phyloP scores from a whole-genome alignment of 345 rosid genomes.

The Noccaea bulbosa region DNA sequence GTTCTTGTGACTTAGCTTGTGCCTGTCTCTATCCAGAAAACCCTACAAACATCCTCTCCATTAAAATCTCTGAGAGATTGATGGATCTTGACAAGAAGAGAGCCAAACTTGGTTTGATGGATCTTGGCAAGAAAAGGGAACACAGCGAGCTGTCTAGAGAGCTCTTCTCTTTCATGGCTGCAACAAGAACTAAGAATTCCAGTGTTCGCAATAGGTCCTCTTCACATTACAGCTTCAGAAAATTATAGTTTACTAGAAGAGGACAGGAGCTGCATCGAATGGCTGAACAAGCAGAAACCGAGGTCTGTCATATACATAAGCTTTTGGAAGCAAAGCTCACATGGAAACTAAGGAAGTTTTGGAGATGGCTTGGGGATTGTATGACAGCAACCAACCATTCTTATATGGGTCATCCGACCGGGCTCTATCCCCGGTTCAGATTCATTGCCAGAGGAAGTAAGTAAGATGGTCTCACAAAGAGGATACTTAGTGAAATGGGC shows the following conservation, averaged over 20 bases:
- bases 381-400: constrained; percentile 42
- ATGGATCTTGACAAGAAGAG: no score
- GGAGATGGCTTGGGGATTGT: constrained; percentile 46
- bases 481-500: constrained; percentile 45
- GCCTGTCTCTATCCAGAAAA: no score
- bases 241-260: constrained; percentile 30
- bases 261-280: constrained; percentile 53
- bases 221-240: constrained; percentile 27
- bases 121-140: no score
- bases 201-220: constrained; percentile 38
- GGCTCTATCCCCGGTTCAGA: constrained; percentile 12
- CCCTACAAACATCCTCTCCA: no score
- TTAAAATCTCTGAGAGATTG: no score
- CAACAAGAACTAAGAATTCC: constrained; percentile 29
- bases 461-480: constrained; percentile 22
- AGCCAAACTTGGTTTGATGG: no score
- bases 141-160: constrained; percentile 33
- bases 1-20: no score
- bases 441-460: constrained; percentile 31
- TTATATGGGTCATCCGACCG: constrained; percentile 42
- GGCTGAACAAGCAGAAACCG: constrained; percentile 47
- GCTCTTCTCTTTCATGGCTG: constrained; percentile 31
- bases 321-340: constrained; percentile 56
- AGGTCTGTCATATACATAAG: constrained; percentile 62
- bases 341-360: constrained; percentile 26